Percentiles rank a stretch among this genome's conserved stretches.
Conservation (phyloP, 75 land plant genomes). For the Picea glauca region DNA sequence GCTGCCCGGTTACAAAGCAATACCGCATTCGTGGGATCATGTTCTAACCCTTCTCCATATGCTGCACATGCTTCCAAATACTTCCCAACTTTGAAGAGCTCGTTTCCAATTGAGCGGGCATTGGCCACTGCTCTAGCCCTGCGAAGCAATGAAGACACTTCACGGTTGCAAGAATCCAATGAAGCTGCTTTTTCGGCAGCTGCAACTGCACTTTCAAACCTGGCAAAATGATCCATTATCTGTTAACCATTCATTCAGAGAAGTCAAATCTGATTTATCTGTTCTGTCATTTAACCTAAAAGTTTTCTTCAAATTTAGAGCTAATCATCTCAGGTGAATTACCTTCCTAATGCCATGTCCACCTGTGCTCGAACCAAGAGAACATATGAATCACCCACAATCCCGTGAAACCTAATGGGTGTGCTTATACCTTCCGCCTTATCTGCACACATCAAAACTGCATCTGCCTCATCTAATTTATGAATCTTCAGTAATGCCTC, state of each 20-base stretch:
- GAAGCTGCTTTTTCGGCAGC: slow-evolving; percentile 60
- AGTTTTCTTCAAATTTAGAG: not conserved
- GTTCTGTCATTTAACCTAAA: not conserved
- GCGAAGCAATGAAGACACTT: slow-evolving; percentile 37
- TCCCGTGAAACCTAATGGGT: slow-evolving; percentile 13
- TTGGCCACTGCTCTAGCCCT: slow-evolving; percentile 61
- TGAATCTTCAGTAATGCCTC: slow-evolving; percentile 86
- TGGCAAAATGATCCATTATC: slow-evolving; percentile 24
- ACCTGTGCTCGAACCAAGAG: slow-evolving; percentile 42
- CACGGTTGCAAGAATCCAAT: slow-evolving; percentile 52
- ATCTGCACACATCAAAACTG: slow-evolving; percentile 36
- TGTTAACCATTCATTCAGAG: not conserved
- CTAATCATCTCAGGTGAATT: not conserved
- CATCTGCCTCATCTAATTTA: slow-evolving; percentile 67
- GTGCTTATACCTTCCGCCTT: slow-evolving; percentile 28
- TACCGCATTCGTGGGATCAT: slow-evolving; percentile 70
- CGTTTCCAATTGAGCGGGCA: slow-evolving; percentile 76
- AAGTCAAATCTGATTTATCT: not conserved
- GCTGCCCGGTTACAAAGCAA: slow-evolving; percentile 91
- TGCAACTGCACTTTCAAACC: slow-evolving; percentile 83
- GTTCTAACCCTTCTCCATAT: slow-evolving; percentile 83
- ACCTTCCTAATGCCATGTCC: slow-evolving; percentile 67
- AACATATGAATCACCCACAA: slow-evolving; percentile 24
- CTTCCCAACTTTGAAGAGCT: slow-evolving; percentile 72
- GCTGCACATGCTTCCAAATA: slow-evolving; percentile 76